These are phyloP conservation scores for Cokeromyces recurvatus DNA, from an alignment of 371 early-diverging fungal genomes.

Conservation along the genomic window DNA sequence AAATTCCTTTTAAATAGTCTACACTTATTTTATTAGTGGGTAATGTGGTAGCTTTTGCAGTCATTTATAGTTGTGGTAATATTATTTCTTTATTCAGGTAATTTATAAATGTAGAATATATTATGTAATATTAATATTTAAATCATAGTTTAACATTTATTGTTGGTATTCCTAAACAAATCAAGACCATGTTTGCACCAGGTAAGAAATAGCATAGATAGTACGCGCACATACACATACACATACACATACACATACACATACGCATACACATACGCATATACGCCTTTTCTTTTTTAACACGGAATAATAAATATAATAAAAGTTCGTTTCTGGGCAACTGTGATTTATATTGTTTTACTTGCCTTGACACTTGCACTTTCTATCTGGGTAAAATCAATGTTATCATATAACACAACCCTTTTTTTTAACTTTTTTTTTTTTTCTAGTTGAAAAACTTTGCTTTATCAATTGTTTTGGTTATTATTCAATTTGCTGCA, in stretches of 20 bases:
- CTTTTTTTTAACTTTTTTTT: neutral
- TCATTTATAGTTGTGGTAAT: conserved; percentile 89
- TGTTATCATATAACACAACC: neutral
- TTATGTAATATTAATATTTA: neutral
- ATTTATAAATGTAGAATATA: conserved; percentile 5
- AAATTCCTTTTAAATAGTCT: conserved; percentile 48
- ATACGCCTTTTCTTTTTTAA: too few species aligned
- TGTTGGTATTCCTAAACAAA: conserved; percentile 78
- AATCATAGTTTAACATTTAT: conserved; percentile 77
- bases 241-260: too few species aligned
- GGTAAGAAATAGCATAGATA: conserved; percentile 26
- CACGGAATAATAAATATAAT: neutral
- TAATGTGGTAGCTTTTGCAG: conserved; percentile 73
- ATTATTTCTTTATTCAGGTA: conserved; percentile 78
- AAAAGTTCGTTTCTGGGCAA: conserved; percentile 22
- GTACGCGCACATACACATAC: too few species aligned
- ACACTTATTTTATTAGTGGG: conserved; percentile 57
- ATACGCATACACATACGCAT: too few species aligned
- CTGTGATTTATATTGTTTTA: conserved; percentile 22
- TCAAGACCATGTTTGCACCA: conserved; percentile 83
- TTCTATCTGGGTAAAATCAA: conserved; percentile 29
- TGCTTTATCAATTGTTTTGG: conserved; percentile 68
- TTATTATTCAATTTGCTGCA: conserved; percentile 80
- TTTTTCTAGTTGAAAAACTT: conserved; percentile 37
- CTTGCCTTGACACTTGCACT: conserved; percentile 30